These are phyloP conservation scores for Amanita rubescens DNA, from an alignment of 768 basidiomycete genomes.

Conservation along the genomic window DNA sequence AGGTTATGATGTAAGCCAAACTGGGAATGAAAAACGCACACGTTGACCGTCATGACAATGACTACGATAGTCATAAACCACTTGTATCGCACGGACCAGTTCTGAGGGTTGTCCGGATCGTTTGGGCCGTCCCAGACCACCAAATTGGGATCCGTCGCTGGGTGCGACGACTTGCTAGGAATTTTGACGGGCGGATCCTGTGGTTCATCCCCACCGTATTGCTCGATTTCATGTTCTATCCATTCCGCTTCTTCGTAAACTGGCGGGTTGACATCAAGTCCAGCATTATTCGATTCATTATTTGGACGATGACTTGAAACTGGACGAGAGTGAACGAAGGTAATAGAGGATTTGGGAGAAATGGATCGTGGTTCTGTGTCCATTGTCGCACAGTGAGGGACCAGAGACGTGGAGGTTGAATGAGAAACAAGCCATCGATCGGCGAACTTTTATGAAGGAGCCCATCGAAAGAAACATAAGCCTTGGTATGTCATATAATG, in stretches of 20 bases:
- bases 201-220: slow-evolving; percentile 15
- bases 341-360: background rate
- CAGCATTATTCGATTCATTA: background rate
- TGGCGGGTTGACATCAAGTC: background rate
- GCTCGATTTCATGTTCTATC: background rate
- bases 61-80: slow-evolving; percentile 41
- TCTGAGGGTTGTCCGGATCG: slow-evolving; percentile 51
- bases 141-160: background rate
- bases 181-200: slow-evolving; percentile 17
- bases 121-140: slow-evolving; percentile 48
- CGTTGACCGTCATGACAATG: slow-evolving; percentile 45
- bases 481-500: too few relatives aligned
- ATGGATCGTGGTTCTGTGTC: too few relatives aligned
- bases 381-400: too few relatives aligned
- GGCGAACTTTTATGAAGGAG: too few relatives aligned
- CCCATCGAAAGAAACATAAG: too few relatives aligned
- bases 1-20: background rate
- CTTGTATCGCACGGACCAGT: slow-evolving; percentile 38
- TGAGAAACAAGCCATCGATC: too few relatives aligned
- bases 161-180: background rate
- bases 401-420: too few relatives aligned
- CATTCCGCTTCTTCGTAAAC: background rate
- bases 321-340: background rate
- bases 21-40: slow-evolving; percentile 29
- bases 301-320: background rate